A percentile compares a stretch with the other conserved stretches of the same genome.
phyloP scores from a whole-genome alignment of 2,329 filamentous ascomycete genomes.

The Cordyceps cicadae region DNA sequence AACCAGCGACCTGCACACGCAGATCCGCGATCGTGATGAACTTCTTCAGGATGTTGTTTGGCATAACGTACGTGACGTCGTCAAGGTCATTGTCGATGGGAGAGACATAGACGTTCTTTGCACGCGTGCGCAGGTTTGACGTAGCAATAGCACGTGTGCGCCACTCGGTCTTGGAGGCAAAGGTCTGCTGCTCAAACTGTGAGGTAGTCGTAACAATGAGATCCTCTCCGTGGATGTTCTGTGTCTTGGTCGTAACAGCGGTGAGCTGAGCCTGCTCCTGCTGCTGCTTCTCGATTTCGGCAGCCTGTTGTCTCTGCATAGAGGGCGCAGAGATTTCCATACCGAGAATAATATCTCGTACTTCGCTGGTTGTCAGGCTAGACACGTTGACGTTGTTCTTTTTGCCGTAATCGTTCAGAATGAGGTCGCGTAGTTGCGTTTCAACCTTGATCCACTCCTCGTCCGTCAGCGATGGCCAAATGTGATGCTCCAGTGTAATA shows the following conservation, averaged over 20 bases:
- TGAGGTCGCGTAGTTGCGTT: conserved; percentile 87
- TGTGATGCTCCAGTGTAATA: conserved; percentile 97
- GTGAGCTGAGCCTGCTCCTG: conserved; percentile 95
- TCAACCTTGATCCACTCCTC: conserved; percentile 99
- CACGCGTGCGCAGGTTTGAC: conserved; percentile 82
- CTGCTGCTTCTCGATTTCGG: conserved; percentile 98
- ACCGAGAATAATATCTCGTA: conserved; percentile 94
- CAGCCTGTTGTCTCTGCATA: conserved; percentile 95
- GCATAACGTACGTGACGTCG: conserved; percentile 94
- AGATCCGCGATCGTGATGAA: conserved; percentile 98
- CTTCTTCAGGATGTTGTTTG: conserved; percentile 95
- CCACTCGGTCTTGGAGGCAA: conserved; percentile 98
- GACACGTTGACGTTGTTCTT: conserved; percentile 99
- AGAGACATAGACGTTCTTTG: conserved; percentile 98
- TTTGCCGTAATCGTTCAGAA: conserved; percentile 97
- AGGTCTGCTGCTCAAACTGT: conserved; percentile 94
- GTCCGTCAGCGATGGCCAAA: conserved; percentile 89
- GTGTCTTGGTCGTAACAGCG: conserved; percentile 94
- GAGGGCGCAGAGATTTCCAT: conserved; percentile 99
- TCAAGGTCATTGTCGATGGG: conserved; percentile 89
- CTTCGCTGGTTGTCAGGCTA: conserved; percentile 91
- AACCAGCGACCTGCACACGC: conserved; percentile 91
- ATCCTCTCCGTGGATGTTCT: conserved; percentile 93
- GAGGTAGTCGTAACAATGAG: conserved; percentile 98
- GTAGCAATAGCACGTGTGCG: conserved; percentile 93